These are phyloP conservation scores for Vachellia pachyceras DNA, from an alignment of 306 rosid genomes.

Conservation along the genomic window DNA sequence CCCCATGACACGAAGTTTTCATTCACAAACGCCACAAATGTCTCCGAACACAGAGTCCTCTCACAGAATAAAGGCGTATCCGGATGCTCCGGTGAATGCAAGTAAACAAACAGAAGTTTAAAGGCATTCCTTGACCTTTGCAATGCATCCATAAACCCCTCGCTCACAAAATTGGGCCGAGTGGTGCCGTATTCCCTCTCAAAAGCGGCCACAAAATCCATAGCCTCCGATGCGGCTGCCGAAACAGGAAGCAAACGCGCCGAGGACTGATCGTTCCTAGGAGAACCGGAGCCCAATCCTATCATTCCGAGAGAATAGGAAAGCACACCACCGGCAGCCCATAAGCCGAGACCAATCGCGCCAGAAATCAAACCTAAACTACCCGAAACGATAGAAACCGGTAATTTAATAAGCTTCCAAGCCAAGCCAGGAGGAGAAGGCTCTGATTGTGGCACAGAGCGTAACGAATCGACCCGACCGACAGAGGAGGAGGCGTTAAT, in stretches of 20 bases:
- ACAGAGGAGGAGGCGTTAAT: neutral
- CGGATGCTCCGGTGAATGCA: slow-evolving; percentile 97
- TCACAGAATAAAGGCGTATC: slow-evolving; percentile 85
- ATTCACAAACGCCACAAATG: slow-evolving; percentile 63
- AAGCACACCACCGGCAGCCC: slow-evolving; percentile 96
- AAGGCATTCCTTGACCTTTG: slow-evolving; percentile 80
- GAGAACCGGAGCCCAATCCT: slow-evolving; percentile 55
- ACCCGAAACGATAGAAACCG: slow-evolving; percentile 84
- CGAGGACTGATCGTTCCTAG: slow-evolving; percentile 33
- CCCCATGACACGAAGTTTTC: slow-evolving; percentile 97
- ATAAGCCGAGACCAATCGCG: slow-evolving; percentile 82
- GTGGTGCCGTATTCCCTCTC: slow-evolving; percentile 72
- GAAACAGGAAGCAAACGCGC: slow-evolving; percentile 69
- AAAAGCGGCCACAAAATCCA: slow-evolving; percentile 65
- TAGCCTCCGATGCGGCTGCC: slow-evolving; percentile 71
- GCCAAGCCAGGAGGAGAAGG: slow-evolving; percentile 66
- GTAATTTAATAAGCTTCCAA: slow-evolving; percentile 78
- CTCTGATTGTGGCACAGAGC: slow-evolving; percentile 26
- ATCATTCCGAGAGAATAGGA: slow-evolving; percentile 86
- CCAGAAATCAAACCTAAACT: slow-evolving; percentile 80
- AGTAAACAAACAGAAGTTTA: slow-evolving; percentile 81
- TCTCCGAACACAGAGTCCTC: slow-evolving; percentile 78
- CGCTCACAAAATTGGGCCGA: slow-evolving; percentile 73
- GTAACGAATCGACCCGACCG: neutral
- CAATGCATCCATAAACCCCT: slow-evolving; percentile 91